Evolutionary conservation across 2,329 filamentous ascomycete species (phyloP), one percentile per base, ranked within the genome.

Genomic region (Arachnomyces sp.): DNA sequence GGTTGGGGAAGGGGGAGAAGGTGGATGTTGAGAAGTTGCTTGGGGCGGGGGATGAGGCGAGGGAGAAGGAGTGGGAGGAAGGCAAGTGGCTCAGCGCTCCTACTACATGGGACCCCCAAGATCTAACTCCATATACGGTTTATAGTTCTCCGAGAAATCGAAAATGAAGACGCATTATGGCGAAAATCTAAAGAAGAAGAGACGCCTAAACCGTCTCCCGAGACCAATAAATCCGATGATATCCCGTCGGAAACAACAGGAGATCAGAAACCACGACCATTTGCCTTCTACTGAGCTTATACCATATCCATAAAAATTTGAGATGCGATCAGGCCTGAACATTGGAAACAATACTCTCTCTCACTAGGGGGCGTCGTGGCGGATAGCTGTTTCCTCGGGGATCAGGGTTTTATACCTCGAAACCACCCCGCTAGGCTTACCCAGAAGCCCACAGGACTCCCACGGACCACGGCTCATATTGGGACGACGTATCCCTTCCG

Each of bases 41-140:
- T 36, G 90, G 92, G 3, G 85, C 86, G 0, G 88, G 87, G 0
- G 78, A 92, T 54, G 67, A 74, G 32, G 74, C 74, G 49, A 78
- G 77, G 57, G 92, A 98, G 65, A 69, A 74, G 47, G 86, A 88
- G 53, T 98, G 92, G 93, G 84, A 90, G 63, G 81, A 93, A 59
- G 78, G 86, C 84, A 66, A 57, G 74, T 62, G 41, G 14, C 36
- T 38, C 28, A 16, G 14, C 31, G 28, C 43, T 36, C 8, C 28
- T n/a, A 21, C 16, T 14, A 13, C 15, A 12, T 42, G 21, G 3
- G 25, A 36, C 17, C 30, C 31, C 33, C 4, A 17, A 3, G 15
- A 5, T 25, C 18, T 42, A 46, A 14, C 38, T 43, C n/a, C 40
- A 45, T 15, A 49, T 34, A 5, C 17, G 14, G 13, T 7, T 9